Evolutionary conservation across 208 protist genomes (phyloP), one percentile per base, ranked within the genome.

Genomic region (Balamuthia mandrillaris): DNA sequence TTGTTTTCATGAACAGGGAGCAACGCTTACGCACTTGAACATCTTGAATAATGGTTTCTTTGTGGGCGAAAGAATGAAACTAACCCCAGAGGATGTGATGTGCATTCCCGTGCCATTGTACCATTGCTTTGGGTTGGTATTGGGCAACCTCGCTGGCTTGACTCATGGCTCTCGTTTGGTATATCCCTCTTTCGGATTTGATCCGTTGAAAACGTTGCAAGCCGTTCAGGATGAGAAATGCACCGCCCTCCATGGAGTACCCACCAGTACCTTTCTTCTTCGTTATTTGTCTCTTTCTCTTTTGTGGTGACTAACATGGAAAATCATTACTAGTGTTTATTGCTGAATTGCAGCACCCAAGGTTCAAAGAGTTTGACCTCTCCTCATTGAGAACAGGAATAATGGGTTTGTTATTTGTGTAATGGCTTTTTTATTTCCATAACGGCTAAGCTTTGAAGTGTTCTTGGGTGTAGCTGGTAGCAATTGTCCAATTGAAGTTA

Each of bases 81-180:
- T 87, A 3, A 88, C 90, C 27, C n/a, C 39, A 7, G 47, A 65
- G 7, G 91, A 93, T 49, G 31, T 18, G 12, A 37, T 94, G 0
- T 91, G 87, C 63, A 66, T 94, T 10, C 92, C 92, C 16, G 92
- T 95, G 27, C 92, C 92, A 12, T 82, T 95, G 6, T 95, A 93
- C 72, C 92, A 95, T 51, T 95, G 92, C 79, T 94, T 94, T 74
- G 92, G 92, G 14, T 60, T 92, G 18, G 92, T 94, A 12, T 45
- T 94, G 18, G 89, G 70, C 1, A 87, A 87, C 33, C 52, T 91
- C 16, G 88, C 89, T 5, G 86, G 58, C 9, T 42, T 93, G 14
- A 88, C 91, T 5, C 51, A 86, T 44, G 90, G 85, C 33, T 56
- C 49, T 33, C 45, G 27, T 4, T 27, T 94, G n/a, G 89, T 94